Percentiles rank a stretch among this genome's conserved stretches.
phyloP scores from a whole-genome alignment of 257 asterid genomes.

The Gentiana macrophylla region DNA sequence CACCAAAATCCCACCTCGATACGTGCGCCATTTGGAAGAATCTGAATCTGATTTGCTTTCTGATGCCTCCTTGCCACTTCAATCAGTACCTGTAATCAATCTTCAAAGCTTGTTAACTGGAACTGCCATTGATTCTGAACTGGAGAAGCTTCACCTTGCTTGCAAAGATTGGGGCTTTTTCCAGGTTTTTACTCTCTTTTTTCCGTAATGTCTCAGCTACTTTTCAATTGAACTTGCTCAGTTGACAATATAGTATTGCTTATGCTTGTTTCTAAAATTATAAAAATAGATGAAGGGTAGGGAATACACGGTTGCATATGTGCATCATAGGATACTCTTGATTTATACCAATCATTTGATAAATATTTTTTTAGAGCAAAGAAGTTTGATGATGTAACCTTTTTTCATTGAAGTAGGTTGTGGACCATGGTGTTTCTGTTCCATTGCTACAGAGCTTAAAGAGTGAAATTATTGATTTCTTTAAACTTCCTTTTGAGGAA shows the following conservation, averaged over 20 bases:
- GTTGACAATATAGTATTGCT: no score
- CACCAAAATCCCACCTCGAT: constrained; percentile 25
- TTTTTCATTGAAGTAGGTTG: constrained; percentile 15
- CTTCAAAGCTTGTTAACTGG: constrained; percentile 17
- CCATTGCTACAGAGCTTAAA: constrained; percentile 28
- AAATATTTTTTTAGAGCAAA: no score
- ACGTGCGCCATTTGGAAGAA: constrained; percentile 20
- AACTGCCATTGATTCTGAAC: constrained; percentile 17
- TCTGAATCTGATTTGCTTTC: constrained; percentile 3
- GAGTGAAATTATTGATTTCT: constrained; percentile 19
- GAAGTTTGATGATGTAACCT: no score
- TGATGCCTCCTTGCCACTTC: background rate
- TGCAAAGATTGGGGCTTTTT: constrained; percentile 62
- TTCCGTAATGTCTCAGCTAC: no score
- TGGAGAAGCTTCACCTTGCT: constrained; percentile 36
- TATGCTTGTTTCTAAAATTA: no score
- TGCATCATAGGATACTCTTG: no score
- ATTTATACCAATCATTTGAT: no score
- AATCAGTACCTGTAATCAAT: constrained; percentile 26
- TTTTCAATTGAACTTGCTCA: no score
- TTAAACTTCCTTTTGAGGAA: constrained; percentile 33
- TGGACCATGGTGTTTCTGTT: constrained; percentile 34
- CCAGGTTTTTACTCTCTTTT: constrained; percentile 25
- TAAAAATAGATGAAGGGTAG: no score
- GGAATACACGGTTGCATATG: no score